Base-by-base conservation (phyloP, 2,329 filamentous ascomycete genomes). In the Penicillium paneum region DNA sequence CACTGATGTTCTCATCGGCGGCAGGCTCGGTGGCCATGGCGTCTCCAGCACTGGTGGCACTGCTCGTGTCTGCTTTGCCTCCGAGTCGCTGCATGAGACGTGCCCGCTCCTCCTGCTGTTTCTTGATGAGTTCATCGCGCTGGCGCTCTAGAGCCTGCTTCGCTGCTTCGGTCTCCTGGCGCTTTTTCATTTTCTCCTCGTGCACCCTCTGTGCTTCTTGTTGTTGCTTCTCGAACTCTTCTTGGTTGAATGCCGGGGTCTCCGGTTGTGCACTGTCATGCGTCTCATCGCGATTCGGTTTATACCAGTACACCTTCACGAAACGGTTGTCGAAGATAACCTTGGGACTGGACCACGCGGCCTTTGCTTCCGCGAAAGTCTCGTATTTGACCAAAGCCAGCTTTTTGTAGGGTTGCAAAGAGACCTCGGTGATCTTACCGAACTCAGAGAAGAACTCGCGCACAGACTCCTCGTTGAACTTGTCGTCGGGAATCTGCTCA, bases 301-400 rank as follows among this genome's bases (percentile, higher is more conserved):
- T 82, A 64, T 81, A 77, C 83, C 83, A 86, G 62, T 84, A 85
- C 1, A 85, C 81, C 60, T 85, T 85, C 48, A 86, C 83, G 58
- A 86, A 86, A 3, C 83, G 75, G 57, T 86, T 86, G 58, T 85
- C 83, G 58, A 86, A 86, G 17, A 86, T 80, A 49, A 80, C 80
- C 66, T 85, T 85, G 0, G 83, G 83, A 56, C 81, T 84, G 17
- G 80, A 76, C 71, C 83, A 84, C 2, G 83, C 83, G 28, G 74
- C 73, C 55, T 76, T 77, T 8, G 83, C 83, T 19, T 78, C 71
- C 15, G 74, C 73, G 60, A 80, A 79, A 52, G 76, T 76, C 24
- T 76, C 74, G 60, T 77, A 86, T 54, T 79, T 82, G 60, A 86
- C 74, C 35, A 84, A 68, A 0, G 83, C 83, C 19, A 84, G 66